These are phyloP conservation scores for Ogataea saltuana DNA, from an alignment of 805 yeast species.

Conservation along the genomic window DNA sequence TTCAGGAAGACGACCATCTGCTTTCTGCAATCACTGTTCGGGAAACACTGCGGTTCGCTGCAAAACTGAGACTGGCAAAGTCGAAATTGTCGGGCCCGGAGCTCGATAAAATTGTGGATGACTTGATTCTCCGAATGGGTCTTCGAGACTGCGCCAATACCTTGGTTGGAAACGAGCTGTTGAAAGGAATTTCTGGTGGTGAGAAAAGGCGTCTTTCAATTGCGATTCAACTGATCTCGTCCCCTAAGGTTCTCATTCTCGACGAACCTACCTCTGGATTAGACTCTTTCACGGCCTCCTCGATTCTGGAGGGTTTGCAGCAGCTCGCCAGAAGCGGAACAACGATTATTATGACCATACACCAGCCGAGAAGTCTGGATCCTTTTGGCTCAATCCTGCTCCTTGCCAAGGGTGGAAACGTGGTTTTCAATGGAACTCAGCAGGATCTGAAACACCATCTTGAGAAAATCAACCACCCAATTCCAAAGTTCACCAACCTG, in stretches of 20 bases:
- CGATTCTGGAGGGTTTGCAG: slow-evolving; percentile 61
- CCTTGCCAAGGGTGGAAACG: slow-evolving; percentile 71
- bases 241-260: slow-evolving; percentile 67
- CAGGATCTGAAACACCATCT: slow-evolving; percentile 50
- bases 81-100: slow-evolving; percentile 38
- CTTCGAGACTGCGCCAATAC: slow-evolving; percentile 76
- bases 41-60: slow-evolving; percentile 75
- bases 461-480: slow-evolving; percentile 46
- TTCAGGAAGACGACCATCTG: slow-evolving; percentile 77
- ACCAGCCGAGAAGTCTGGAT: slow-evolving; percentile 74
- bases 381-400: slow-evolving; percentile 71
- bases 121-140: slow-evolving; percentile 66
- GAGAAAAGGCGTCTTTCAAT: slow-evolving; percentile 84
- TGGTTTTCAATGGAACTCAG: slow-evolving; percentile 65
- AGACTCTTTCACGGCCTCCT: slow-evolving; percentile 74
- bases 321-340: slow-evolving; percentile 58
- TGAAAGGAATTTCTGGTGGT: slow-evolving; percentile 72
- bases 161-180: slow-evolving; percentile 58
- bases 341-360: slow-evolving; percentile 75
- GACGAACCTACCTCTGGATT: slow-evolving; percentile 93
- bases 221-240: slow-evolving; percentile 72
- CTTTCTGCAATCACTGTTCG: slow-evolving; percentile 71
- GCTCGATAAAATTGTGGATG: slow-evolving; percentile 49
- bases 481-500: slow-evolving; percentile 63
- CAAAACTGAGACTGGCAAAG: slow-evolving; percentile 60